Percentiles rank a stretch among this genome's conserved stretches.
Conservation (phyloP, 1,139 yeast genomes). For the Geotrichum macrosporum region DNA sequence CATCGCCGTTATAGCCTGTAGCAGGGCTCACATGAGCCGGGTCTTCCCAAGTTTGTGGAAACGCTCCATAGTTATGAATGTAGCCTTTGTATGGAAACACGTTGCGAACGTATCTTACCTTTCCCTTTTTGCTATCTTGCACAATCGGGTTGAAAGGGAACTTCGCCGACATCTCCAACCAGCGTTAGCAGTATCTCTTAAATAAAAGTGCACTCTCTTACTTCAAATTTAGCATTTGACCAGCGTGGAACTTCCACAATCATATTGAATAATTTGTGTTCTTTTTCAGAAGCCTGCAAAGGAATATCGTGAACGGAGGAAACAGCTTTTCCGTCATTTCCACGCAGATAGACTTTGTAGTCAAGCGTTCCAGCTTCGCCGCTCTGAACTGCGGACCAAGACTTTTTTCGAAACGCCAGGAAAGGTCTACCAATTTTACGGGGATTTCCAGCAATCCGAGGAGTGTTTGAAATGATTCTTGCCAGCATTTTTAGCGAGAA, state of each 20-base stretch:
- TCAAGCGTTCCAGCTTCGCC: conserved; percentile 82
- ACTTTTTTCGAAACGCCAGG: not conserved
- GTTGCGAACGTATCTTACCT: conserved; percentile 80
- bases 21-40: conserved; percentile 47
- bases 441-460: not conserved
- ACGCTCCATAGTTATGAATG: conserved; percentile 95
- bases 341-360: conserved; percentile 51
- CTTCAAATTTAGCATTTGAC: conserved; percentile 89
- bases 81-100: conserved; percentile 95
- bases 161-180: conserved; percentile 16
- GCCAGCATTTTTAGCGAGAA: not conserved
- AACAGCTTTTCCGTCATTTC: conserved; percentile 55
- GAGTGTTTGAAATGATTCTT: not conserved
- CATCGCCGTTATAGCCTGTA: conserved; percentile 71
- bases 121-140: conserved; percentile 90
- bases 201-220: not conserved
- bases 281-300: conserved; percentile 49
- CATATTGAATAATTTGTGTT: conserved; percentile 74
- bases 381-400: conserved; percentile 50
- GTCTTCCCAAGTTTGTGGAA: conserved; percentile 97
- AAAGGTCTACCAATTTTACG: not conserved
- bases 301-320: conserved; percentile 80
- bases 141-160: conserved; percentile 73
- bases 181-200: conserved; percentile 19
- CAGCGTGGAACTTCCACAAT: conserved; percentile 93